These are phyloP conservation scores for Capronia epimyces DNA, from an alignment of 2,329 filamentous ascomycete species.

Conservation along the genomic window DNA sequence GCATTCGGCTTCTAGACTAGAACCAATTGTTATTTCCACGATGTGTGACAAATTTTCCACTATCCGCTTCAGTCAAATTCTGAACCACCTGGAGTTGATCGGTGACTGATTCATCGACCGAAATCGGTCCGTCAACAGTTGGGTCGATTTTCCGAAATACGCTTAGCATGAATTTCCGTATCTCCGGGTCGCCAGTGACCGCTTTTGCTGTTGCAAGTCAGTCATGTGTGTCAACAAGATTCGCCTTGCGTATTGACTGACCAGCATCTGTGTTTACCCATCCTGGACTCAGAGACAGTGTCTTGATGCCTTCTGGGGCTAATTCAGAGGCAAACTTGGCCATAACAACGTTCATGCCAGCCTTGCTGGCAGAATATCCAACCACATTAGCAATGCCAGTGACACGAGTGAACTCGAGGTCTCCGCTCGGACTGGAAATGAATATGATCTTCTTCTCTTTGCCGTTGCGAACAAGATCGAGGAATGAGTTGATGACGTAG, in stretches of 20 bases:
- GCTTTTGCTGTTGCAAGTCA: constrained; percentile 13
- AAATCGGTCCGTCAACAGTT: constrained; percentile 27
- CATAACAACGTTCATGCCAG: constrained; percentile 39
- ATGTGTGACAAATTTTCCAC: constrained; percentile 29
- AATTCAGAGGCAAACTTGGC: constrained; percentile 40
- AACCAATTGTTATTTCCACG: constrained; percentile 26
- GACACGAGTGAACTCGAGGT: constrained; percentile 26
- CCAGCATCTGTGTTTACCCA: constrained; percentile 30
- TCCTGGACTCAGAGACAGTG: constrained; percentile 35
- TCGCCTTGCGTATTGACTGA: constrained; percentile 10
- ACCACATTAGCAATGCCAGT: constrained; percentile 17
- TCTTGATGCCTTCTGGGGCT: constrained; percentile 33
- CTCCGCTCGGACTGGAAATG: constrained; percentile 38
- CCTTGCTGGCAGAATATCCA: constrained; percentile 39
- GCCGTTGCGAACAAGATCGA: constrained; percentile 39
- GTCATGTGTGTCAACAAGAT: constrained; percentile 7
- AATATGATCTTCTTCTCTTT: constrained; percentile 41
- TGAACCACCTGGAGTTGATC: constrained; percentile 30
- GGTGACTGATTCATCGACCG: constrained; percentile 30
- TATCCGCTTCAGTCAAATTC: constrained; percentile 24
- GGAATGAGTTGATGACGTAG: constrained; percentile 34
- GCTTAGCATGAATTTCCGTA: constrained; percentile 26
- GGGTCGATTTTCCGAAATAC: constrained; percentile 26
- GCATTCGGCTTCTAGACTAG: constrained; percentile 10
- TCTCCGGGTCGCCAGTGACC: constrained; percentile 14